Base-by-base conservation (phyloP, 139 green algal species). In the Tetratostichococcus sp. region DNA sequence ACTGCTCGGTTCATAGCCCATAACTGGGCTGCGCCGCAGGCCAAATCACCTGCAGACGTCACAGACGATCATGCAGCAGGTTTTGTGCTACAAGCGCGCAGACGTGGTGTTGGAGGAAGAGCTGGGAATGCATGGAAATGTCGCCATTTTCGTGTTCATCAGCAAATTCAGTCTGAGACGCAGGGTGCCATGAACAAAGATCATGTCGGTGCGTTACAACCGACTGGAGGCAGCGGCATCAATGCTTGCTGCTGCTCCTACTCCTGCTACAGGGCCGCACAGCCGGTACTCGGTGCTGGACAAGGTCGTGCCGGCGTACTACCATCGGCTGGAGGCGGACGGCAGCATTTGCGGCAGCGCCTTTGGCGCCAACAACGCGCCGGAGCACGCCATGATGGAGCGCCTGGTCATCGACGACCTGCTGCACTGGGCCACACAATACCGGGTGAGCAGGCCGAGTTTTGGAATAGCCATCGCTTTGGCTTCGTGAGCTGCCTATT, bases 271-370 rank as follows among this genome's bases (percentile, higher is more conserved):
- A 88, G 84, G 76, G 35, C 80, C 77, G 74, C 62, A 80, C 42
- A 83, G 62, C 76, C 75, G 50, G 30, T 82, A 83, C 70, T 86
- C 80, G 30, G 81, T 94, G 26, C 78, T 94, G 17, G 93, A 97
- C 84, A 97, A 96, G 81, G 78, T 94, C 0, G 93, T 97, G n/a
- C 93, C 93, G 0, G 93, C 92, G 2, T 97, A 97, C 86, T 97
- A 96, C 81, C 87, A 96, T 72, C 79, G 93, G 16, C 78, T 89
- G 25, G 84, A 82, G 50, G 72, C 80, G 74, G 79, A 88, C 22
- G 89, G 89, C 26, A 34, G 79, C 43, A 80, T 95, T 8, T 91
- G 89, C 82, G 79, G 85, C 42, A 91, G 82, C 65, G 92, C 88
- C 65, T 96, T 90, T 89, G 91, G 89, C 80, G 95, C 94, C 86